phyloP scores from a whole-genome alignment of 129 eudicot genomes.

The Gnaphalium uliginosum region DNA sequence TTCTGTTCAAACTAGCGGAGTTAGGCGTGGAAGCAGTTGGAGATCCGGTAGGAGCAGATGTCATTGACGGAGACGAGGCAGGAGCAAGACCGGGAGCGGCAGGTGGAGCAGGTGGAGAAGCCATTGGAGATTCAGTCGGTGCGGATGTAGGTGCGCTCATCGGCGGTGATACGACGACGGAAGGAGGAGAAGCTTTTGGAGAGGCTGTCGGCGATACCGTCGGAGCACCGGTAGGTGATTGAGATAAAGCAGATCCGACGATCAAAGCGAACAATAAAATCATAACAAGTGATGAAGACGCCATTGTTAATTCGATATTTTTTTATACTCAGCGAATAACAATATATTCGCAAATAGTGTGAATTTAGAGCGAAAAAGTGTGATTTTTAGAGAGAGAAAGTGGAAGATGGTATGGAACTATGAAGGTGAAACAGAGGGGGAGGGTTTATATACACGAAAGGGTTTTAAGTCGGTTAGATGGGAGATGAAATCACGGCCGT shows the following conservation, averaged over 20 bases:
- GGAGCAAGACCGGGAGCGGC: constrained; percentile 29
- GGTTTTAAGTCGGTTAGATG: not conserved
- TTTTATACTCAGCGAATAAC: no score
- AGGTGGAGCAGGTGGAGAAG: constrained; percentile 41
- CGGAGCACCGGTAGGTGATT: constrained; percentile 57
- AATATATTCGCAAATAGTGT: not conserved
- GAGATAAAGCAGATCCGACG: constrained; percentile 61
- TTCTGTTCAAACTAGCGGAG: constrained; percentile 44
- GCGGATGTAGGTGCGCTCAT: constrained; percentile 31
- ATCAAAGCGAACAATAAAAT: constrained; percentile 44
- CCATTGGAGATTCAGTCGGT: constrained; percentile 40
- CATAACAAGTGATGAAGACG: constrained; percentile 21
- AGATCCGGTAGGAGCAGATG: constrained; percentile 28
- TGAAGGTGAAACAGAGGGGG: not conserved
- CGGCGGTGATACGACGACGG: constrained; percentile 31
- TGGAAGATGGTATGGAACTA: not conserved
- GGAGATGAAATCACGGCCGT: not conserved
- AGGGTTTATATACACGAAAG: not conserved
- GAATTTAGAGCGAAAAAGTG: not conserved
- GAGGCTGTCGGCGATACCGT: constrained; percentile 38
- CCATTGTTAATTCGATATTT: not conserved
- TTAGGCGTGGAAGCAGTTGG: constrained; percentile 19
- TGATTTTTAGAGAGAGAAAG: not conserved
- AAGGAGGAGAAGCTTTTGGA: constrained; percentile 41
- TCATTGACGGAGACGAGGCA: constrained; percentile 18